Conservation (phyloP, 345 rosid genomes). For the Pistacia atlantica region DNA sequence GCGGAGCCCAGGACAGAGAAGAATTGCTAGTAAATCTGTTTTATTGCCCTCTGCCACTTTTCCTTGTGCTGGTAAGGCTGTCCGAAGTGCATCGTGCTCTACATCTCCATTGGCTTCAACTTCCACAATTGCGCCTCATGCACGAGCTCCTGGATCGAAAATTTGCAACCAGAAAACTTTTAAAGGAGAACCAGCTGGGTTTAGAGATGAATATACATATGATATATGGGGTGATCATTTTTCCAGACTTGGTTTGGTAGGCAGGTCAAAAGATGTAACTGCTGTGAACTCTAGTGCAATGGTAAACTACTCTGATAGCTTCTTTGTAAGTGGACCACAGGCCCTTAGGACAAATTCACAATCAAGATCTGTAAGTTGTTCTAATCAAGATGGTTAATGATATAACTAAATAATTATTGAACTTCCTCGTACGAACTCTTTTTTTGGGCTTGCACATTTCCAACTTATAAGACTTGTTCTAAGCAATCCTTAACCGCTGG, state of each 20-base stretch:
- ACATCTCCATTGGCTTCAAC: slow-evolving; percentile 39
- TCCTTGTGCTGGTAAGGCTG: slow-evolving; percentile 36
- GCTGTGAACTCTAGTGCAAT: slow-evolving; percentile 38
- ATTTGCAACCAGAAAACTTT: slow-evolving; percentile 26
- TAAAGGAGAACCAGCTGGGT: slow-evolving; percentile 31
- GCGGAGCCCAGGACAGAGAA: slow-evolving; percentile 26
- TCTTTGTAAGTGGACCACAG: slow-evolving; percentile 83
- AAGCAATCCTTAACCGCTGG: background rate
- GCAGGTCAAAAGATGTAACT: slow-evolving; percentile 40
- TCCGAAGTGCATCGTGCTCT: slow-evolving; percentile 25
- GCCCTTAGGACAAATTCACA: slow-evolving; percentile 55
- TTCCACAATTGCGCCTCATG: slow-evolving; percentile 58
- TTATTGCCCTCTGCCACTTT: slow-evolving; percentile 52
- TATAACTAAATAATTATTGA: slow-evolving; percentile 25
- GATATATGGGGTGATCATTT: slow-evolving; percentile 94
- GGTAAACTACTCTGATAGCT: slow-evolving; percentile 59
- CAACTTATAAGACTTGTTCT: background rate
- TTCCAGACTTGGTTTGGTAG: slow-evolving; percentile 47
- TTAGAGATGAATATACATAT: slow-evolving; percentile 48
- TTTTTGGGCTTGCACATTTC: background rate
- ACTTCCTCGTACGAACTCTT: background rate
- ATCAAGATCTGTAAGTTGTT: slow-evolving; percentile 55
- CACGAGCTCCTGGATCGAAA: slow-evolving; percentile 79
- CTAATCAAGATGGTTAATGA: slow-evolving; percentile 52
- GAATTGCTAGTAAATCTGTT: slow-evolving; percentile 34